Conservation (phyloP, 129 eudicot species). For the Apium graveolens region DNA sequence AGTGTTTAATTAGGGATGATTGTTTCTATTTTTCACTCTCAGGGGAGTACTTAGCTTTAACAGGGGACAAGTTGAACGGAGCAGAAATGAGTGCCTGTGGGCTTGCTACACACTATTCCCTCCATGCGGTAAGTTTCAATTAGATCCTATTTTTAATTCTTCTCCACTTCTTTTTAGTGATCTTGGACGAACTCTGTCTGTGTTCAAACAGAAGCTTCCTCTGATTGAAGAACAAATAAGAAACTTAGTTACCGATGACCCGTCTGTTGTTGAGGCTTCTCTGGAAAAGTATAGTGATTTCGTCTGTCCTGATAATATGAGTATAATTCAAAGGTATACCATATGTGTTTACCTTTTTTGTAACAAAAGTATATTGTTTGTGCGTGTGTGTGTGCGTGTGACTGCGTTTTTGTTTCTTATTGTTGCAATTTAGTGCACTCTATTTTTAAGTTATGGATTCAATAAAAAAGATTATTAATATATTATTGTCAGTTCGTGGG, state of each 20-base stretch:
- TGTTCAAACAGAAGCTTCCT: slow-evolving; percentile 55
- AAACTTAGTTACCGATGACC: slow-evolving; percentile 65
- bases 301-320: slow-evolving; percentile 48
- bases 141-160: background rate
- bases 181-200: background rate
- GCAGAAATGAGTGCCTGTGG: slow-evolving; percentile 86
- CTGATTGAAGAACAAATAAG: slow-evolving; percentile 55
- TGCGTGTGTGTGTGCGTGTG: background rate
- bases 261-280: slow-evolving; percentile 61
- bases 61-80: slow-evolving; percentile 73
- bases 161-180: background rate
- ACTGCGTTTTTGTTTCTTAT: background rate
- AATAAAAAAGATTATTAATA: background rate
- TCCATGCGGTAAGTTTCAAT: slow-evolving; percentile 32
- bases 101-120: slow-evolving; percentile 89
- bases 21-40: slow-evolving; percentile 16
- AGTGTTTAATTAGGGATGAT: background rate
- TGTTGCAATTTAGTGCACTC: background rate
- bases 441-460: background rate
- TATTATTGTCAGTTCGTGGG: background rate
- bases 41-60: slow-evolving; percentile 86
- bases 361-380: background rate
- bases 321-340: slow-evolving; percentile 53
- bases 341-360: background rate
- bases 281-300: slow-evolving; percentile 43